Evolutionary conservation across 176 grass and related monocot genomes (phyloP), one percentile per base, ranked within the genome.

Genomic region (Rhipidocladum racemiflorum): DNA sequence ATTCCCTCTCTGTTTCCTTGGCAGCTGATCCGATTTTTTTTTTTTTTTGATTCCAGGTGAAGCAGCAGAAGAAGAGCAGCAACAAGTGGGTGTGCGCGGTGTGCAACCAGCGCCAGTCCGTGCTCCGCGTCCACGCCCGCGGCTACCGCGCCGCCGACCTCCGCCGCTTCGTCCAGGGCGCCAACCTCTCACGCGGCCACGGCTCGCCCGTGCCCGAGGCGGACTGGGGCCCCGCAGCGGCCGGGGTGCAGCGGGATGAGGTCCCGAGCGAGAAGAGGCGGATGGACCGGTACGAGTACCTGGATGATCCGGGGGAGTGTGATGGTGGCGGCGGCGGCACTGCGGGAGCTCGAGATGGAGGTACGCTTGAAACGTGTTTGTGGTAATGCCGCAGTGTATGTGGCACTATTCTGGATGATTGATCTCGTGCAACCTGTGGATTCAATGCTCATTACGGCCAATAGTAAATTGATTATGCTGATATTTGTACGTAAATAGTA

Each of bases 31-130:
- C 34, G 42, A n/a, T n/a, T n/a, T n/a, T n/a, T n/a, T n/a, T n/a
- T 30, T 63, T 23, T 69, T 80, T 17, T 28, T 20, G 50, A 24
- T 28, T 43, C 70, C 87, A 97, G 94, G 94, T 94, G 53, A 97
- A 97, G 90, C 94, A 85, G 87, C 83, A 92, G 89, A 92, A 89
- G 87, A 97, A 92, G 68, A 89, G 89, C 74, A 85, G 38, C 87
- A 87, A 83, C 85, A 97, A 91, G 46, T 97, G 95, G 95, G 88
- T 87, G 17, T 97, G 95, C 81, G 90, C 46, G 68, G 90, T 97
- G 36, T 97, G 95, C 74, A 97, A 97, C 83, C 86, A 90, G 79
- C 77, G 85, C 72, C 94, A 97, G 88, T 94, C 92, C 51, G 81
- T 91, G 64, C 78, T 87, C 60, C 80, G 77, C 57, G 71, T 97